Conservation (phyloP, 2,329 filamentous ascomycete species). For the Alternaria postmessia region DNA sequence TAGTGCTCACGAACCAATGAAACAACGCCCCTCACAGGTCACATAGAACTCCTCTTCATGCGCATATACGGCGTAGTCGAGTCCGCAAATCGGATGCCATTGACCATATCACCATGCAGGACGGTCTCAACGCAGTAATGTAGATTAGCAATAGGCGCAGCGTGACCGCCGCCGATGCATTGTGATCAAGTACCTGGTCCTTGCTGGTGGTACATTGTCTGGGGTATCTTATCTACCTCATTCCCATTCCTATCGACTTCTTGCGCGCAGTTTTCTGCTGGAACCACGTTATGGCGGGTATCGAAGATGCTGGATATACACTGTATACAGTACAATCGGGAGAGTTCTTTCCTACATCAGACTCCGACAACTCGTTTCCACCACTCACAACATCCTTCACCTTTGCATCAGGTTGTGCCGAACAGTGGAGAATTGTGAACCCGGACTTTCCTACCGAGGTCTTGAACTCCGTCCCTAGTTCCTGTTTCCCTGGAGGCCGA, state of each 20-base stretch:
- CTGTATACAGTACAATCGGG: neutral
- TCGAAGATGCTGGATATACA: neutral
- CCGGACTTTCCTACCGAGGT: neutral
- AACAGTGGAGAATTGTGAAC: neutral
- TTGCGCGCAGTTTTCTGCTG: neutral
- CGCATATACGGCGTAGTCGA: too few relatives aligned
- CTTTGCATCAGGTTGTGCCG: neutral
- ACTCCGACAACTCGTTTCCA: neutral
- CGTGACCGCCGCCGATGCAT: too few relatives aligned
- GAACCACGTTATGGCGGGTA: neutral
- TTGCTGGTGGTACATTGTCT: too few relatives aligned
- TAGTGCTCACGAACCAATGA: neutral
- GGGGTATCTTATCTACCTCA: too few relatives aligned
- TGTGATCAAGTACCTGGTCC: too few relatives aligned
- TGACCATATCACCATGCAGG: too few relatives aligned
- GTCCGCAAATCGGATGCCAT: too few relatives aligned
- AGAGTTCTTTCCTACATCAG: neutral
- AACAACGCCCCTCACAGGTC: too few relatives aligned
- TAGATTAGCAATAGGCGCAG: too few relatives aligned
- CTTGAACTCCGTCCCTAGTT: neutral
- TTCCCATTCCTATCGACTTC: too few relatives aligned
- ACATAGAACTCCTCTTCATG: neutral
- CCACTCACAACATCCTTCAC: neutral
- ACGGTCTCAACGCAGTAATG: fast-evolving
- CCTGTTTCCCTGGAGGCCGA: neutral